Percentiles rank a stretch among this genome's conserved stretches.
These are phyloP conservation scores for Clonostachys byssicola DNA, from an alignment of 2,329 filamentous ascomycete species.

Conservation along the genomic window DNA sequence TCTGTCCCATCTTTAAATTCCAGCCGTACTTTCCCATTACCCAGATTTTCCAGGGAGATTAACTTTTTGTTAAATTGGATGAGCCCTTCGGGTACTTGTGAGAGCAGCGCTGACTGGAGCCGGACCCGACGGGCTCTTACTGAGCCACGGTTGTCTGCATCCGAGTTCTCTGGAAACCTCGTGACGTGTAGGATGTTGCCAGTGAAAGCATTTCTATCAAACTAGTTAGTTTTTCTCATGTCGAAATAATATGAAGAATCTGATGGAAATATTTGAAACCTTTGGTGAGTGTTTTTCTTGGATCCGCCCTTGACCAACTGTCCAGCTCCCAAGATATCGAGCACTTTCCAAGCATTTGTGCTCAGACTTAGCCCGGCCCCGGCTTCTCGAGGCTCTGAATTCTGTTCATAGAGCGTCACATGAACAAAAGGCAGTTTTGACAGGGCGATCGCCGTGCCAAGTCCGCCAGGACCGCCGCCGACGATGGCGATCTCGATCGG, in stretches of 20 bases:
- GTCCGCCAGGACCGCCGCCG: background rate
- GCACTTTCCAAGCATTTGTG: background rate
- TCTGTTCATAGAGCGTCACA: background rate
- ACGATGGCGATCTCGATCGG: slow-evolving; percentile 4
- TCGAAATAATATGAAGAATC: too few species aligned
- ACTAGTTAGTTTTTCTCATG: too few species aligned
- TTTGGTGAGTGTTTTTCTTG: too few species aligned
- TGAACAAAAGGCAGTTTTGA: background rate
- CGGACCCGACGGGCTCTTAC: too few species aligned
- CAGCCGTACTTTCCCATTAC: background rate
- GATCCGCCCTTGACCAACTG: too few species aligned
- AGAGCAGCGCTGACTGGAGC: too few species aligned
- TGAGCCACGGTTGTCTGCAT: too few species aligned
- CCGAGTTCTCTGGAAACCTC: too few species aligned
- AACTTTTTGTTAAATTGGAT: background rate
- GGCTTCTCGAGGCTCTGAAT: background rate
- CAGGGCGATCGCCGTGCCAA: background rate
- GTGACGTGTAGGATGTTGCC: too few species aligned
- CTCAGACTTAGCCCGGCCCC: background rate
- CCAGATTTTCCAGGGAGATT: background rate
- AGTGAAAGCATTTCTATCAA: too few species aligned
- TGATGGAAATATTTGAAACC: too few species aligned
- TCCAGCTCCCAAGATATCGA: background rate
- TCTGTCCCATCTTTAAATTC: background rate
- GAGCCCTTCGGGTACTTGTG: background rate